Evolutionary conservation across 306 rosid species (phyloP), one percentile per base, ranked within the genome.

Genomic region (Hippophae rhamnoides): DNA sequence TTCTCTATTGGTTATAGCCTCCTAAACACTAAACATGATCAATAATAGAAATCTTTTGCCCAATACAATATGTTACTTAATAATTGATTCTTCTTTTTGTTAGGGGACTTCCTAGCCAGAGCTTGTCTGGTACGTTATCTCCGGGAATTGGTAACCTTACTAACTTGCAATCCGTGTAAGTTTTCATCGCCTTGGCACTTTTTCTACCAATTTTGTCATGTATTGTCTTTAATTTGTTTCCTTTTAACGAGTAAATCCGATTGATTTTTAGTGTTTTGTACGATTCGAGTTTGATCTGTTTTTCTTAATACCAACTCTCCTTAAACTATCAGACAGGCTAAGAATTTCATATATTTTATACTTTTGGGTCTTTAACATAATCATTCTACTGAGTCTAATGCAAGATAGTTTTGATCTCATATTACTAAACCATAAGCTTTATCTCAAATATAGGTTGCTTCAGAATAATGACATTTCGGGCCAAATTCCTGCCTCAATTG

Each of bases 71-170:
- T 31, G 38, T 31, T 31, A 2, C 3, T 31, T 31, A 59, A 40
- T 66, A 25, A 26, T 41, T 27, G 1, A 53, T 42, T 40, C 52
- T 14, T 69, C 52, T 76, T 56, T 52, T 53, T 10, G 43, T 31
- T 78, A 93, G 99, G 82, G 99, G 97, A 52, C 66, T 88, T 66
- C 99, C 99, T 27, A 88, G 99, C 79, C 99, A 93, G 95, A 88
- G 72, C 71, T 77, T 93, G 84, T 86, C 95, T 64, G 97, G 99
- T 9, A 65, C 72, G 54, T 76, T 93, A 65, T 88, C 99, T 72
- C 86, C 97, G 23, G 78, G 68, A 38, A 84, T 93, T 65, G 90
- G 95, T 77, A 93, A 86, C 68, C 95, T 93, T 61, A 78, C 82
- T 53, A 78, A 86, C 69, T 76, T 93, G 79, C 90, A 86, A 78